Base-by-base conservation (phyloP, 2,329 filamentous ascomycete genomes). In the Penicillium sp. region DNA sequence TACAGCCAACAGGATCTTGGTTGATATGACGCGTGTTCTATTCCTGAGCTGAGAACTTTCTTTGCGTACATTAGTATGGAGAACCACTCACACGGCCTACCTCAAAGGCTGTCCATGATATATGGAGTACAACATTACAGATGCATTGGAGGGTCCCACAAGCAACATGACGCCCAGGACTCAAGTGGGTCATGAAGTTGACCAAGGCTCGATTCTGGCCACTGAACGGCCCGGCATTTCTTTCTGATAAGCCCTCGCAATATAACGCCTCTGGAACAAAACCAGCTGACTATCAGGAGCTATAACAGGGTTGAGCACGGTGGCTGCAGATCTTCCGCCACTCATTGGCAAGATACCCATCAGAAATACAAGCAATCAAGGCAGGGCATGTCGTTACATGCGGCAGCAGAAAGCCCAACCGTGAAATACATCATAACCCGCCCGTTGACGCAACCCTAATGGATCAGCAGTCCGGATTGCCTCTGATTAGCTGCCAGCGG, bases 371-470 rank as follows among this genome's bases (percentile, higher is more conserved):
- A 28, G 8, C 33, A 28, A 32, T 40, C 48, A n/a, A 43, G n/a
- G 21, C 32, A 46, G 34, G 51, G 54, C 6, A 51, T 56, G 49
- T 52, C 56, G 54, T 54, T 58, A 34, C 49, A 45, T 53, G 51
- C 42, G 49, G 49, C 12, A 41, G 10, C 49, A 32, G 46, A 43
- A 39, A 41, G 37, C 38, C 41, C 42, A 47, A 22, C 17, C 22
- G 12, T 22, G 15, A 47, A 50, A 31, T 21, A 26, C 28, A 42
- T 42, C 28, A 21, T 34, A 24, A 31, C 38, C 45, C 45, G 40
- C 44, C 41, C 42, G 40, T 56, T 58, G 56, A 58, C 57, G 57
- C 57, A 58, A 59, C 51, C 46, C 53, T 49, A 50, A 44, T 48
- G 33, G 48, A 38, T 46, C 51, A 51, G 32, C 43, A 45, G 32